Evolutionary conservation across 805 yeast genomes (phyloP).

Genomic region (Saccharomycopsis vini): DNA sequence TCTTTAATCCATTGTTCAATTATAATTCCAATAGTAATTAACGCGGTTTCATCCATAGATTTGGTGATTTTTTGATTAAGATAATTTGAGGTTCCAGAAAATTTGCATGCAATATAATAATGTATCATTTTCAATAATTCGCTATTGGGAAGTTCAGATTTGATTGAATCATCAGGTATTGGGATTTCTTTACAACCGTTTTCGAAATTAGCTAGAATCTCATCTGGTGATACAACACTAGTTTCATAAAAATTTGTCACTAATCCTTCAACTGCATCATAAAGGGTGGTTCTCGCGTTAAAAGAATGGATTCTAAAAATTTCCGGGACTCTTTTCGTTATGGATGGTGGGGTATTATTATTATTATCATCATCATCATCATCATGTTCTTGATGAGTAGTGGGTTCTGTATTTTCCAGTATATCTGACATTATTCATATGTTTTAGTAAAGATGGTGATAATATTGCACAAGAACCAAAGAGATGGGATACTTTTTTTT

Average conservation of each 20-base stretch:
- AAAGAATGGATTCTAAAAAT: neutral
- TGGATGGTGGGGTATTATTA: too few species aligned
- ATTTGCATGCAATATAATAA: slow-evolving; percentile 9
- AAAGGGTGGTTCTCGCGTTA: neutral
- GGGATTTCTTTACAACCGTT: neutral
- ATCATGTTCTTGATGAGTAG: too few species aligned
- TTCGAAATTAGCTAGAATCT: slow-evolving; percentile 1
- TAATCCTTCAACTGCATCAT: neutral
- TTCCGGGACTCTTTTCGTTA: too few species aligned
- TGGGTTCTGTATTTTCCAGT: too few species aligned
- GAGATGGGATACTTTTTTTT: too few species aligned
- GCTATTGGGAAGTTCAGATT: slow-evolving; percentile 7
- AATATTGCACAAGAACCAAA: too few species aligned
- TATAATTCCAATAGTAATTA: slow-evolving; percentile 16
- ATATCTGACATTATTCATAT: too few species aligned
- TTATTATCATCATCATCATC: too few species aligned
- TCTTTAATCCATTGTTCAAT: slow-evolving; percentile 16
- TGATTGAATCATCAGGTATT: neutral
- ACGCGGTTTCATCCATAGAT: slow-evolving; percentile 16
- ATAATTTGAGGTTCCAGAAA: neutral
- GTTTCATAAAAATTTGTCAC: too few species aligned
- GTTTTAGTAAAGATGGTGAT: too few species aligned
- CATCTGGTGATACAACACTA: slow-evolving; percentile 12
- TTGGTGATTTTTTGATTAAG: neutral
- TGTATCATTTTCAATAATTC: slow-evolving; percentile 15